A percentile compares a stretch with the other conserved stretches of the same genome.
phyloP scores from a whole-genome alignment of 2,329 filamentous ascomycete genomes.

The Orbilia oligospora region DNA sequence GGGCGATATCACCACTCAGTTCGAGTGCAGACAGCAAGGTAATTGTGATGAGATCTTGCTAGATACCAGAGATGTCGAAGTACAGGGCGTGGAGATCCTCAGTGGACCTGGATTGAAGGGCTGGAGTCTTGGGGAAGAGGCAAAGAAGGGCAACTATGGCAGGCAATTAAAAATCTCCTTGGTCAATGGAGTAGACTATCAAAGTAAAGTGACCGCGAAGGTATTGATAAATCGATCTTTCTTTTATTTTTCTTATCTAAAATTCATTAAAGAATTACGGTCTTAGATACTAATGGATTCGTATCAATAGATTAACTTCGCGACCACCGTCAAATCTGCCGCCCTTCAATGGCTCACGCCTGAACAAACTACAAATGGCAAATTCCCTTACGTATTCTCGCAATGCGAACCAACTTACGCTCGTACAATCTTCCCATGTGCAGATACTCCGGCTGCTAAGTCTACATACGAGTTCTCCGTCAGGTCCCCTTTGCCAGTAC shows the following conservation, averaged over 20 bases:
- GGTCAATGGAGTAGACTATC: conserved; percentile 70
- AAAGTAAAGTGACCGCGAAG: conserved; percentile 40
- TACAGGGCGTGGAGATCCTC: conserved; percentile 78
- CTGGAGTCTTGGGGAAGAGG: conserved; percentile 74
- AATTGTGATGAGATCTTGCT: conserved; percentile 81
- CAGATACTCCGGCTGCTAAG: conserved; percentile 98
- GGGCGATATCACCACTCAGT: conserved; percentile 81
- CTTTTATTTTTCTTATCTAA: too few species aligned
- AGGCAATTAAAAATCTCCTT: conserved; percentile 78
- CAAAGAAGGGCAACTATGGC: conserved; percentile 71
- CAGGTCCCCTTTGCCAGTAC: conserved; percentile 86
- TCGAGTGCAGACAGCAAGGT: conserved; percentile 79
- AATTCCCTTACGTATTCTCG: conserved; percentile 97
- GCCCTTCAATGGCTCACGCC: conserved; percentile 96
- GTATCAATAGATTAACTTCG: conserved; percentile 74
- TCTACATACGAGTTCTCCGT: conserved; percentile 93
- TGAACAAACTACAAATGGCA: conserved; percentile 93
- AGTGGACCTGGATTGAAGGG: conserved; percentile 79
- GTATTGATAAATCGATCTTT: too few species aligned
- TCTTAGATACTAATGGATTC: conserved; percentile 68
- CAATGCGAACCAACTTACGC: conserved; percentile 98
- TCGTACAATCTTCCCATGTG: conserved; percentile 93
- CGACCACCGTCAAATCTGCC: conserved; percentile 89
- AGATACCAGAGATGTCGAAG: conserved; percentile 86
- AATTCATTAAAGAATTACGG: conserved; percentile 64